Evolutionary conservation across 805 yeast species (phyloP).

Genomic region (Danielia oregonensis): DNA sequence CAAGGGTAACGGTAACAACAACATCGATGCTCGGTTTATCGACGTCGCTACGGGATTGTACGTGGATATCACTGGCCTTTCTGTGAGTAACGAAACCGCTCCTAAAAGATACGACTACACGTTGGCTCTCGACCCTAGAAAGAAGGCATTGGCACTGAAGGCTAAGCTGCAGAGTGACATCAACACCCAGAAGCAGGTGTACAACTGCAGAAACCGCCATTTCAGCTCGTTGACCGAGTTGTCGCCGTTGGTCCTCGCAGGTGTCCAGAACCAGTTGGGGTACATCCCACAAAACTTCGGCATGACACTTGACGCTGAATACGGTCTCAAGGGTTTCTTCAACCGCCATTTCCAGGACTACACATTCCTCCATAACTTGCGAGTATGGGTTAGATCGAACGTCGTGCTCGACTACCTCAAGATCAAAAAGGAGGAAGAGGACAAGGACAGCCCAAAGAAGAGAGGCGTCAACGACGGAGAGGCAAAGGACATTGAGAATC

Average conservation of each 20-base stretch:
- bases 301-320: slow-evolving; percentile 25
- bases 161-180: slow-evolving; percentile 5
- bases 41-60: slow-evolving; percentile 25
- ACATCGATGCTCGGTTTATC: slow-evolving; percentile 35
- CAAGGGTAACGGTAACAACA: slow-evolving; percentile 18
- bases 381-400: slow-evolving; percentile 16
- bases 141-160: slow-evolving; percentile 5
- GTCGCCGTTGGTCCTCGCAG: slow-evolving; percentile 16
- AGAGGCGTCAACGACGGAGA: slow-evolving; percentile 1
- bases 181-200: slow-evolving; percentile 24
- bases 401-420: slow-evolving; percentile 23
- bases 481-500: slow-evolving; percentile 11
- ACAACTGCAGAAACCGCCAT: slow-evolving; percentile 38
- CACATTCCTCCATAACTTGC: slow-evolving; percentile 7
- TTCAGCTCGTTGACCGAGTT: slow-evolving; percentile 22
- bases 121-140: slow-evolving; percentile 11
- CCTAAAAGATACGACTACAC: slow-evolving; percentile 8
- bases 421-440: too few relatives aligned
- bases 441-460: slow-evolving; percentile 9
- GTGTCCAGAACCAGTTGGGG: slow-evolving; percentile 19
- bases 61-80: slow-evolving; percentile 15
- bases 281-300: slow-evolving; percentile 30
- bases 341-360: slow-evolving; percentile 2
- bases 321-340: slow-evolving; percentile 12
- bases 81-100: slow-evolving; percentile 7